A percentile compares a stretch with the other conserved stretches of the same genome.
Conservation (phyloP, 108 stramenopile genomes). For the Asterionellopsis glacialis region DNA sequence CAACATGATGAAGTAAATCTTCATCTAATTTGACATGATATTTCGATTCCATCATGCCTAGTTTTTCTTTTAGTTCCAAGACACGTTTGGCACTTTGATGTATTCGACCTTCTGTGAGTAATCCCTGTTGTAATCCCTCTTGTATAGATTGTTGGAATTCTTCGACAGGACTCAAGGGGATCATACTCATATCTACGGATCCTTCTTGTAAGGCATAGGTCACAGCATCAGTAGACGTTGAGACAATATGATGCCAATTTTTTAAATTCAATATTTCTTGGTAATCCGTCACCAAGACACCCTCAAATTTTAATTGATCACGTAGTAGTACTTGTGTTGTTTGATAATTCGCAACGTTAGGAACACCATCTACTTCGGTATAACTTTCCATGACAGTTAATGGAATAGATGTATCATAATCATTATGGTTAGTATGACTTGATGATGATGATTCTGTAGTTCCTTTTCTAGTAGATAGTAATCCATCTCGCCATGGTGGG, state of each 20-base stretch:
- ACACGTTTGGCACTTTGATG: constrained; percentile 48
- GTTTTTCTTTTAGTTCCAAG: constrained; percentile 56
- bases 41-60: constrained; percentile 57
- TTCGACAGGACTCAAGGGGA: constrained; percentile 34
- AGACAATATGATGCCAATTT: constrained; percentile 51
- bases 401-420: constrained; percentile 7
- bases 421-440: no score
- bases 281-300: constrained; percentile 84
- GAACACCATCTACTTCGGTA: constrained; percentile 67
- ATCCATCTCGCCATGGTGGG: constrained; percentile 44
- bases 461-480: no score
- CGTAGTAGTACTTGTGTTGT: constrained; percentile 50
- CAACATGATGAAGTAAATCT: no score
- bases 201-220: constrained; percentile 49
- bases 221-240: constrained; percentile 33
- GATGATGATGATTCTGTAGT: no score
- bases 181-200: constrained; percentile 82
- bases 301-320: constrained; percentile 55
- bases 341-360: constrained; percentile 47
- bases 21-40: no score
- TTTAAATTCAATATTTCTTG: constrained; percentile 69
- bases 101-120: constrained; percentile 34
- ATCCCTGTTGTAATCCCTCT: constrained; percentile 11
- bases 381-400: constrained; percentile 80
- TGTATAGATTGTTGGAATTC: constrained; percentile 31